Base-by-base conservation (phyloP, 345 rosid genomes). In the Euclidium syriacum region DNA sequence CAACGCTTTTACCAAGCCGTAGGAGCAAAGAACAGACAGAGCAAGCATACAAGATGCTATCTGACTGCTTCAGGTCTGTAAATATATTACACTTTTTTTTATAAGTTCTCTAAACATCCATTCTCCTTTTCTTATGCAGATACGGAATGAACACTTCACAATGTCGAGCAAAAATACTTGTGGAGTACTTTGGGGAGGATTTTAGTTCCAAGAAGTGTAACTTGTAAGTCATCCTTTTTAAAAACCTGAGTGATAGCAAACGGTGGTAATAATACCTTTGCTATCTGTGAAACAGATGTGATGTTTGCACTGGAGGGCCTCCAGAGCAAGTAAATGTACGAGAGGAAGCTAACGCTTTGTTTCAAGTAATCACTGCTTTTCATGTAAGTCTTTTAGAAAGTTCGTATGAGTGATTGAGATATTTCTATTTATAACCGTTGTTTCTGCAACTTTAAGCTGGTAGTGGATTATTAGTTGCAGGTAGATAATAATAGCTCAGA, bases 141-240 rank as follows among this genome's bases (percentile, higher is more conserved):
- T 91, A 91, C 66, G 95, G 90, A 61, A 91, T 88, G 98, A 86
- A 83, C 46, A 88, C 91, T 44, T 83, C 90, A 23, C 55, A 48
- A 41, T 91, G 98, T 71, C 87, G 98, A 53, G 89, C 91, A 2
- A 91, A 78, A 79, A 78, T 11, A 60, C 84, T 88, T 0, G 96
- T 88, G 26, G 85, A 83, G 75, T 84, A 91, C 52, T 91, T 88
- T 72, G 98, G 96, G 43, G 90, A 91, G 71, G 82, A 84, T 65
- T 84, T 91, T 43, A 57, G 70, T 43, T 23, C 58, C 50, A 65
- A 74, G 53, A 86, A 83, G 69, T 91, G 98, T 78, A 83, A 71
- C 61, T 19, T 67, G 98, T 91, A 82, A 25, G 89, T 71, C 22
- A 5, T 32, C 44, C 49, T 48, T 36, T 10, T 1, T 1, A 23